Evolutionary conservation across 306 rosid species (phyloP), one percentile per base, ranked within the genome.

Genomic region (Medicago lupulina): DNA sequence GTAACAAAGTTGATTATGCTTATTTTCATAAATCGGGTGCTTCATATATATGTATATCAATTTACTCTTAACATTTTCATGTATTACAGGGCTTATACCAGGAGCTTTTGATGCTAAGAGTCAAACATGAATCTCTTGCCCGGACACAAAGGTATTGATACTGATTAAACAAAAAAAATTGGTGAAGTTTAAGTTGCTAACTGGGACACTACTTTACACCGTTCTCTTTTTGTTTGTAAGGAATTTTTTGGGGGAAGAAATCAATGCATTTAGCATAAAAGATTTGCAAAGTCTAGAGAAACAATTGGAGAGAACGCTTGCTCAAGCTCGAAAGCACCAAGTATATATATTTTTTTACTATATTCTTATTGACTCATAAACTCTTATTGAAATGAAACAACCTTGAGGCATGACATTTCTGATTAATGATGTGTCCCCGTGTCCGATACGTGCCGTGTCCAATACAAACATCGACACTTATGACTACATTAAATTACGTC

Each of bases 191-290:
- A 46, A 63, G 23, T 50, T 34, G 0, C 1, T 9, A 36, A 46
- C 34, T 49, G 31, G 73, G 51, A 51, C 18, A 13, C 60, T 64
- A 71, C 28, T 54, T 63, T 61, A 71, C 31, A 6, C 9, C 17
- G n/a, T 19, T 53, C 2, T 11, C 38, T 74, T 3, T 58, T 64
- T 39, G 19, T 65, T 43, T 74, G 74, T 41, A 73, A 93, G 98
- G 89, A 83, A 88, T 72, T 73, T 84, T 66, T 73, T 59, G 15
- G 98, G 98, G 80, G 96, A 93, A 84, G 91, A 93, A 79, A 89
- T 93, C 21, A 89, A 83, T 38, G 43, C 83, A 17, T 91, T 91
- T 68, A 70, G 53, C 70, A 44, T 86, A 67, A 91, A 87, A 58
- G 96, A 93, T 67, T 73, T 91, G 89, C 80, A 84, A 38, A 73